Evolutionary conservation across 2,329 filamentous ascomycete genomes (phyloP).

Genomic region (Diaporthe caulivora): DNA sequence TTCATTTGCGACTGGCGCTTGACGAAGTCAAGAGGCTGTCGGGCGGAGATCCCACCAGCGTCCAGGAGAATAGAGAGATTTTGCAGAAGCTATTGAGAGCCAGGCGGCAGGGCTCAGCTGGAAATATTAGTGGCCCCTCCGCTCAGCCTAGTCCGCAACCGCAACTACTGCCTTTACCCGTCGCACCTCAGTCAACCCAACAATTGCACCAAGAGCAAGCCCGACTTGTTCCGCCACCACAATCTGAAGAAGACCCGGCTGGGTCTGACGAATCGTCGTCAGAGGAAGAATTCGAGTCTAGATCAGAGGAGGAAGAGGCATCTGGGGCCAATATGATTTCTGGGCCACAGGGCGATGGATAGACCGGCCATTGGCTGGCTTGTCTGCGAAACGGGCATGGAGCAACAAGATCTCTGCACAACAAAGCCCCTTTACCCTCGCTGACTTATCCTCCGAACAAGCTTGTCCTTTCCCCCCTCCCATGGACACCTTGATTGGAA

Average conservation of each 20-base stretch:
- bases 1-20: slow-evolving; percentile 74
- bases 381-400: not conserved
- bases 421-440: not conserved
- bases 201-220: slow-evolving; percentile 12
- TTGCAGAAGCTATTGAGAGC: slow-evolving; percentile 33
- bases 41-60: slow-evolving; percentile 3
- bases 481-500: slow-evolving; percentile 19
- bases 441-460: slow-evolving; percentile 12
- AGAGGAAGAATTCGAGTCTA: slow-evolving; percentile 27
- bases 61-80: slow-evolving; percentile 22
- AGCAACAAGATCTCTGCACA: not conserved
- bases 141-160: slow-evolving; percentile 26
- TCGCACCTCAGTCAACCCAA: slow-evolving; percentile 2
- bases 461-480: not conserved
- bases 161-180: not conserved
- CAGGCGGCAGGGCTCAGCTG: not conserved
- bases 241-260: slow-evolving; percentile 2
- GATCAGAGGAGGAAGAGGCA: not conserved
- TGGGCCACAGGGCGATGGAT: not conserved
- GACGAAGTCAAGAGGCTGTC: slow-evolving; percentile 64
- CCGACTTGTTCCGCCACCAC: slow-evolving; percentile 23
- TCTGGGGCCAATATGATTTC: slow-evolving; percentile 3
- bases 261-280: slow-evolving; percentile 10
- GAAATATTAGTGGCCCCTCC: not conserved
- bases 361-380: slow-evolving; percentile 1